Conservation (phyloP, 2,329 filamentous ascomycete species). For the Calonectria hawksworthii region DNA sequence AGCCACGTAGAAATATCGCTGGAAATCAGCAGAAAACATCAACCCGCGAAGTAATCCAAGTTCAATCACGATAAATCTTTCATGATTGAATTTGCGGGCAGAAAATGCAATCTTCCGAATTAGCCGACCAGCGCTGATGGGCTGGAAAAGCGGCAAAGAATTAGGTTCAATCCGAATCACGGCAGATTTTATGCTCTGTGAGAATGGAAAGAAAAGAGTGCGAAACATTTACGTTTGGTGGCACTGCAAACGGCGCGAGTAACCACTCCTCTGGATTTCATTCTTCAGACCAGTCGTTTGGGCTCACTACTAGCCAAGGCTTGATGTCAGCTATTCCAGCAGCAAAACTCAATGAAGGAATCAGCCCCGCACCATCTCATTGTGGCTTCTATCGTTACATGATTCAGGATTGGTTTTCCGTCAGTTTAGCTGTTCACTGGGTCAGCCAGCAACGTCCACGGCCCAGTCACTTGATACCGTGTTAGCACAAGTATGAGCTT, state of each 20-base stretch:
- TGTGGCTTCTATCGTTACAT: not conserved
- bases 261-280: not conserved
- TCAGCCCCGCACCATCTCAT: not conserved
- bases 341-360: not conserved
- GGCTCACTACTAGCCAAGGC: not conserved
- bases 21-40: not conserved
- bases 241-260: not conserved
- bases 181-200: not conserved
- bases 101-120: not conserved
- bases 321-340: not conserved
- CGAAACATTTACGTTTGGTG: not conserved
- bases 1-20: not conserved
- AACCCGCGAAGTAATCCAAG: not conserved
- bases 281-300: not conserved
- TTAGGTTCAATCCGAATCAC: not conserved
- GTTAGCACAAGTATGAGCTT: not conserved
- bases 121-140: not conserved
- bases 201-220: not conserved
- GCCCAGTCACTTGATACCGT: not conserved
- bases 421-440: not conserved
- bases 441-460: not conserved
- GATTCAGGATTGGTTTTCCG: not conserved
- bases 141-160: not conserved
- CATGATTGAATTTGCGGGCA: not conserved
- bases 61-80: not conserved